Base-by-base conservation (phyloP, 352 stramenopile genomes). In the Globisporangium emineosum region DNA sequence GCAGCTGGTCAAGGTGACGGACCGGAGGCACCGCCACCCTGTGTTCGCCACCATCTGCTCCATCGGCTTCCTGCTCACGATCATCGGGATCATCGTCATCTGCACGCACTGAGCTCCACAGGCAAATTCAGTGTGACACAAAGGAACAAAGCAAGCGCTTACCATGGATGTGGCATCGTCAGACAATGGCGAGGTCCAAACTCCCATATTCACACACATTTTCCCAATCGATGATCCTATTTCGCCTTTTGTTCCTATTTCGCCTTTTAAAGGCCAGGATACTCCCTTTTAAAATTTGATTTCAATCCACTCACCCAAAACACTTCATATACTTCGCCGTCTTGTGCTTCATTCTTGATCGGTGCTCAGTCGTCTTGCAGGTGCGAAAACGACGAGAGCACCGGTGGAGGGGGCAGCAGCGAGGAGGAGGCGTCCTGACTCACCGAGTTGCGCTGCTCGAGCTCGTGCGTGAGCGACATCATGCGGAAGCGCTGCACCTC, bases 1-100 rank as follows among this genome's bases (percentile, higher is more conserved):
- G 35, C 83, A 91, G 57, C 72, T 91, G 35, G 79, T 91, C 57
- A 91, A 91, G 54, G 83, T 91, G 47, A 91, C 83, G 5, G 79
- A 91, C 67, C 71, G 76, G 15, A 72, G 72, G 21, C 83, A 91
- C 67, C 77, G 79, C 25, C 85, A 88, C 62, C 83, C 83, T 1
- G 72, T 91, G 32, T 84, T 92, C 59, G 81, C 83, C 10, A 90
- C 81, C 4, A 75, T 86, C 12, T 90, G 83, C 63, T 92, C 83
- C 29, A 70, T 92, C 50, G 70, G 59, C 47, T 89, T 92, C 62
- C 70, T 92, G 30, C 54, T 78, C 47, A 79, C 79, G 32, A 76
- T 89, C 67, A 70, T 92, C 55, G 68, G 71, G 17, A 73, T 90
- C 67, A 86, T 92, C 67, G 72, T 92, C 51, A 65, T 90, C 60